A percentile compares a stretch with the other conserved stretches of the same genome.
Conservation (phyloP, 495 filamentous ascomycete species). For the Copromyces sp. region DNA sequence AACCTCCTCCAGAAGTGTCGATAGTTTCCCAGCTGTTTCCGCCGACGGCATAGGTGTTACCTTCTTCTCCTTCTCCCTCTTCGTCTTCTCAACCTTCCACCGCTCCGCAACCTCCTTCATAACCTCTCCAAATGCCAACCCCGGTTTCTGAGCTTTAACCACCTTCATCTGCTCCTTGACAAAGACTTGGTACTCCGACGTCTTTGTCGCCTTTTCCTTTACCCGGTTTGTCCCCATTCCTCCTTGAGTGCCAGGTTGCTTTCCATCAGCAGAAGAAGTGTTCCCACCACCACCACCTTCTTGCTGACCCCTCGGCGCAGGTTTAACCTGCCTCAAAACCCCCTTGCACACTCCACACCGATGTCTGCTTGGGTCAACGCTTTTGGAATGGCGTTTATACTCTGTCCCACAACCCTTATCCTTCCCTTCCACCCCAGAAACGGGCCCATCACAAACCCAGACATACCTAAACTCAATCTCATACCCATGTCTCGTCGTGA, state of each 20-base stretch:
- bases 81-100: slow-evolving; percentile 27
- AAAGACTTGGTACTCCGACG: slow-evolving; percentile 53
- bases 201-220: background rate
- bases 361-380: slow-evolving; percentile 55
- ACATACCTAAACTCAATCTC: slow-evolving; percentile 82
- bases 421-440: background rate
- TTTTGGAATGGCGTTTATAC: slow-evolving; percentile 75
- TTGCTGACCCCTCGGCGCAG: slow-evolving; percentile 45
- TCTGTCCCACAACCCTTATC: slow-evolving; percentile 42
- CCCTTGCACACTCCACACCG: slow-evolving; percentile 64
- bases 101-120: slow-evolving; percentile 47
- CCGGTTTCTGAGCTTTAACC: slow-evolving; percentile 43
- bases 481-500: slow-evolving; percentile 83
- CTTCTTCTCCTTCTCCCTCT: slow-evolving; percentile 1
- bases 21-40: slow-evolving; percentile 1
- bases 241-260: too few species aligned
- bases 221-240: background rate
- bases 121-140: slow-evolving; percentile 49
- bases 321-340: slow-evolving; percentile 65
- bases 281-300: background rate
- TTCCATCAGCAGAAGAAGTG: background rate
- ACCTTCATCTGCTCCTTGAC: slow-evolving; percentile 52
- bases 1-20: background rate
- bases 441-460: slow-evolving; percentile 56
- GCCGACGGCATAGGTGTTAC: background rate